Percentiles rank a stretch among this genome's conserved stretches.
phyloP scores from a whole-genome alignment of 805 yeast genomes.

The Spathaspora sp. region DNA sequence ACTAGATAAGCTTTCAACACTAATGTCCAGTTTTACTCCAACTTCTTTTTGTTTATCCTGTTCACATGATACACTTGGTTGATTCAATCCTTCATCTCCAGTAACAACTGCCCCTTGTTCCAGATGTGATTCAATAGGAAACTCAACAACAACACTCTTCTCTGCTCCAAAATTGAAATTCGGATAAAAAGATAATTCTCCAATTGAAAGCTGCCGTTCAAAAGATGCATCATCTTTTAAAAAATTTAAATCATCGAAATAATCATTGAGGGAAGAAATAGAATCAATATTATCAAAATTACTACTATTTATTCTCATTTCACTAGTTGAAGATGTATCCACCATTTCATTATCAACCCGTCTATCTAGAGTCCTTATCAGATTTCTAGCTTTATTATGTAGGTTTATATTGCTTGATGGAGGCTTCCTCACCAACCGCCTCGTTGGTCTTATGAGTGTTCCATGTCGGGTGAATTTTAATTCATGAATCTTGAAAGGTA shows the following conservation, averaged over 20 bases:
- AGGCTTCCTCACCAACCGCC: background rate
- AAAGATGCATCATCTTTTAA: constrained; percentile 2
- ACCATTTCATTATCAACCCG: background rate
- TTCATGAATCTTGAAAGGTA: background rate
- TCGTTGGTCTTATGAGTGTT: background rate
- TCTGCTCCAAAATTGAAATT: background rate
- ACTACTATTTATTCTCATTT: background rate
- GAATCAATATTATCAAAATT: background rate
- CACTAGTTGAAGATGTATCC: background rate
- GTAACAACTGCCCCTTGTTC: background rate
- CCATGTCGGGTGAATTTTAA: background rate
- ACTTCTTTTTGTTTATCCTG: background rate
- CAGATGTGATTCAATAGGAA: background rate
- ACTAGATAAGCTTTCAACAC: background rate
- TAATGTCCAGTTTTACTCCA: background rate
- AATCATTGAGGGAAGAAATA: background rate
- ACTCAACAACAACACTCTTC: background rate
- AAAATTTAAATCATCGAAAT: background rate
- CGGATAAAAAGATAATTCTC: background rate
- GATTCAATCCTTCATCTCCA: background rate
- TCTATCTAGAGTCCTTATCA: background rate
- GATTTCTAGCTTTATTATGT: background rate
- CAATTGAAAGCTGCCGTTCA: background rate
- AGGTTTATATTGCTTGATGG: background rate
- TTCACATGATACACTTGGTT: background rate